phyloP scores from a whole-genome alignment of 805 yeast genomes.

The Candida palmyrensis region DNA sequence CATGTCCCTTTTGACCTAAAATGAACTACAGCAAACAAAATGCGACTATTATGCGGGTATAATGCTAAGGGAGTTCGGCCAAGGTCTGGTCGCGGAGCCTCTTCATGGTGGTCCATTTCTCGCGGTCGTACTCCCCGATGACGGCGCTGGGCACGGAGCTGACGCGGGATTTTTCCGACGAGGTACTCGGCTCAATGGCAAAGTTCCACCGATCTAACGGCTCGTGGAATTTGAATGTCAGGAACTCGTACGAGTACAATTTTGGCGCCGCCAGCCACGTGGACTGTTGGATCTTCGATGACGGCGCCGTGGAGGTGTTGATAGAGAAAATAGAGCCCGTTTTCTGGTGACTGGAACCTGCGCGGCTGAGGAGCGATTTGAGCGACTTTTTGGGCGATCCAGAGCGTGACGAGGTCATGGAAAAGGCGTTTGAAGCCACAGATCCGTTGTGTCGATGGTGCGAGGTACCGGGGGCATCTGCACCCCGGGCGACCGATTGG shows the following conservation, averaged over 20 bases:
- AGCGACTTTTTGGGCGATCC: slow-evolving; percentile 28
- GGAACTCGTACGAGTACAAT: background rate
- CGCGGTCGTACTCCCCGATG: slow-evolving; percentile 61
- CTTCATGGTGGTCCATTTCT: slow-evolving; percentile 57
- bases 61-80: too few species aligned
- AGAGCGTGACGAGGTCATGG: slow-evolving; percentile 25
- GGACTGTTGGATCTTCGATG: slow-evolving; percentile 1
- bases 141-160: slow-evolving; percentile 51
- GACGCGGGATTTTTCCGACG: slow-evolving; percentile 34
- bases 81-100: slow-evolving; percentile 20
- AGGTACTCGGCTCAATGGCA: slow-evolving; percentile 24
- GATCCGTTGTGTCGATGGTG: slow-evolving; percentile 24
- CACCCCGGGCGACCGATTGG: slow-evolving; percentile 9
- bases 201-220: slow-evolving; percentile 21
- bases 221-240: background rate
- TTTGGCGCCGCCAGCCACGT: slow-evolving; percentile 1
- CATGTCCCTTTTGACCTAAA: too few species aligned
- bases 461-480: slow-evolving; percentile 1
- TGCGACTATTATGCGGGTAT: too few species aligned
- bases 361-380: slow-evolving; percentile 10
- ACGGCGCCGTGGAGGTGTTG: slow-evolving; percentile 1
- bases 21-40: too few species aligned
- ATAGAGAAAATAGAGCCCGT: slow-evolving; percentile 10
- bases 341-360: slow-evolving; percentile 10
- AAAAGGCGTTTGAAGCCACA: slow-evolving; percentile 20